Percentiles rank a stretch among this genome's conserved stretches.
Conservation (phyloP, 176 grass and related monocot genomes). For the Saccharum spontaneum region DNA sequence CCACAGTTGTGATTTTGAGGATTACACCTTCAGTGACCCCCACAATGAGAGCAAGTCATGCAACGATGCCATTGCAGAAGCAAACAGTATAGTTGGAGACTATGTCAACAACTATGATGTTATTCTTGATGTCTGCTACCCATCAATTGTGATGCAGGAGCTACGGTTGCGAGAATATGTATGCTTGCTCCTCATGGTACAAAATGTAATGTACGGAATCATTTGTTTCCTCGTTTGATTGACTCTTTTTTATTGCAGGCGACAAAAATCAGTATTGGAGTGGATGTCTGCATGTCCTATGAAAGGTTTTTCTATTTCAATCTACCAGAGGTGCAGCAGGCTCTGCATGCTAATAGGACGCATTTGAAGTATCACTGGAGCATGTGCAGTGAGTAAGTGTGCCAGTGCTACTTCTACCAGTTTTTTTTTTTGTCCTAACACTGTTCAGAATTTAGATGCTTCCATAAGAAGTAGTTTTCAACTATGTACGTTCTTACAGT, state of each 20-base stretch:
- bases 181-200: constrained; percentile 27
- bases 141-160: constrained; percentile 89
- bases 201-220: not conserved
- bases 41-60: constrained; percentile 84
- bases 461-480: not conserved
- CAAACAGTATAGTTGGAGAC: constrained; percentile 71
- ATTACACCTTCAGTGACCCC: constrained; percentile 62
- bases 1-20: constrained; percentile 83
- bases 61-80: constrained; percentile 68
- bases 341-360: constrained; percentile 92
- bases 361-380: constrained; percentile 78
- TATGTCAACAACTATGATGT: constrained; percentile 91
- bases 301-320: constrained; percentile 95
- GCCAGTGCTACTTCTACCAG: not conserved
- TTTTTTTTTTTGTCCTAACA: not conserved
- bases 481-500: not conserved
- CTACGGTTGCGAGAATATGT: constrained; percentile 90
- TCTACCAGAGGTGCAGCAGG: constrained; percentile 86
- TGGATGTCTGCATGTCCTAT: constrained; percentile 91
- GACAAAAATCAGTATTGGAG: constrained; percentile 83
- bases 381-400: constrained; percentile 94
- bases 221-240: constrained; percentile 19
- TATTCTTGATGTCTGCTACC: constrained; percentile 95
- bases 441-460: not conserved
- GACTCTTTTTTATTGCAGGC: constrained; percentile 31